These are phyloP conservation scores for Mychonastes homosphaera DNA, from an alignment of 139 green algal genomes.

Conservation along the genomic window DNA sequence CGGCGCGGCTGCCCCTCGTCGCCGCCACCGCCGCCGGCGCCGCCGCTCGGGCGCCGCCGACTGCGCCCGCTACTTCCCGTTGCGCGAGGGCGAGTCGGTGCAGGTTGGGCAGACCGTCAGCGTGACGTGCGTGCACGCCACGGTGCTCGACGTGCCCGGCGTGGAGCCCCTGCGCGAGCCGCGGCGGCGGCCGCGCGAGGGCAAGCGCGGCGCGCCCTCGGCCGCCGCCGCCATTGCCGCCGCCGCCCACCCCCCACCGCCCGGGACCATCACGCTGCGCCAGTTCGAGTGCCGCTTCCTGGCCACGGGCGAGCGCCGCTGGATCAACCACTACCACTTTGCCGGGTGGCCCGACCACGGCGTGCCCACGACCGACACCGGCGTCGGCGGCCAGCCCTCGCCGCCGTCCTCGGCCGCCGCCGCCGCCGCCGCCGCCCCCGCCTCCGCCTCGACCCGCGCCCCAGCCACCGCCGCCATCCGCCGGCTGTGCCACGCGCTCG, in stretches of 20 bases:
- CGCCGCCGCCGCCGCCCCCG: too few species aligned
- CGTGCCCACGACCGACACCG: conserved; percentile 21
- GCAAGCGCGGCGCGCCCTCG: neutral
- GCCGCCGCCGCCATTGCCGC: neutral
- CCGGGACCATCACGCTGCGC: neutral
- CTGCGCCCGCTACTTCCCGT: too few species aligned
- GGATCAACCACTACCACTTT: conserved; percentile 41
- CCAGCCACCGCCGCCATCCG: conserved; percentile 23
- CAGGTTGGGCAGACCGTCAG: too few species aligned
- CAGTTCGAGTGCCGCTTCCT: too few species aligned
- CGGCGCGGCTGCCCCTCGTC: too few species aligned
- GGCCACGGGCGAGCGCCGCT: too few species aligned
- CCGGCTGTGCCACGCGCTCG: conserved; percentile 30
- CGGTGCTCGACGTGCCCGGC: neutral
- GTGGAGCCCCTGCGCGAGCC: neutral
- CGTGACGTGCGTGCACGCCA: neutral
- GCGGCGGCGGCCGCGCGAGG: neutral
- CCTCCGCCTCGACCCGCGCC: too few species aligned
- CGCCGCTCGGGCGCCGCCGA: too few species aligned
- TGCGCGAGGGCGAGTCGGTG: too few species aligned
- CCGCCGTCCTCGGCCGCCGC: too few species aligned
- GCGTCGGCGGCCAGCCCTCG: neutral
- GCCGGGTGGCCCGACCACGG: conserved; percentile 53
- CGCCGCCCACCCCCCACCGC: neutral
- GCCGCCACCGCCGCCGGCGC: too few species aligned